A percentile compares a stretch with the other conserved stretches of the same genome.
Evolutionary conservation across 805 yeast genomes (phyloP).

Genomic region (Isabelozyma rhagii): DNA sequence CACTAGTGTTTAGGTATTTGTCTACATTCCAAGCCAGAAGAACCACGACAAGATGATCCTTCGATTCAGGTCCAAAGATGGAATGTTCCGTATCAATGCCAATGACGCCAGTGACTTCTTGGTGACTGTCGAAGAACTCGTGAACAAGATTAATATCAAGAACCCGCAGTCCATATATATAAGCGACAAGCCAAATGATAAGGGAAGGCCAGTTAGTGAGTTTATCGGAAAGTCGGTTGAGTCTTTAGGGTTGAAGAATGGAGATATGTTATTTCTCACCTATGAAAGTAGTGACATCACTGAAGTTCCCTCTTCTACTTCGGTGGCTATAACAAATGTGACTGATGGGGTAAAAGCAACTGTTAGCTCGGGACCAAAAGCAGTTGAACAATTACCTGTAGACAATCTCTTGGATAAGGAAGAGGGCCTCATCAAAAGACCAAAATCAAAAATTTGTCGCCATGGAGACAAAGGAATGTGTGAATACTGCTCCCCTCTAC

Average conservation of each 20-base stretch:
- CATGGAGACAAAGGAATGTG: slow-evolving; percentile 97
- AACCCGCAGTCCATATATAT: slow-evolving; percentile 29
- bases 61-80: slow-evolving; percentile 81
- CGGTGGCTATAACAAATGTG: slow-evolving; percentile 2
- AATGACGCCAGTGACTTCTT: slow-evolving; percentile 44
- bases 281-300: slow-evolving; percentile 18
- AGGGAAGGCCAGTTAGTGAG: slow-evolving; percentile 38
- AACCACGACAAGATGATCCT: slow-evolving; percentile 26
- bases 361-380: slow-evolving; percentile 4
- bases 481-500: slow-evolving; percentile 92
- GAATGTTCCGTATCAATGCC: slow-evolving; percentile 67
- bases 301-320: background rate
- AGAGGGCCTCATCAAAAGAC: slow-evolving; percentile 71
- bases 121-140: slow-evolving; percentile 40
- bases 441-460: slow-evolving; percentile 62
- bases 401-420: slow-evolving; percentile 65
- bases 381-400: slow-evolving; percentile 54
- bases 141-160: slow-evolving; percentile 15
- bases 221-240: slow-evolving; percentile 34
- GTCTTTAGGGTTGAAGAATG: slow-evolving; percentile 54
- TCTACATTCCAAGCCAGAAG: background rate
- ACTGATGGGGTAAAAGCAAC: slow-evolving; percentile 2
- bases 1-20: background rate
- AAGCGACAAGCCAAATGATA: slow-evolving; percentile 44
- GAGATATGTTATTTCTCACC: slow-evolving; percentile 52